Percentiles rank a stretch among this genome's conserved stretches.
phyloP scores from a whole-genome alignment of 2,329 filamentous ascomycete species.

The Alternaria sp. region DNA sequence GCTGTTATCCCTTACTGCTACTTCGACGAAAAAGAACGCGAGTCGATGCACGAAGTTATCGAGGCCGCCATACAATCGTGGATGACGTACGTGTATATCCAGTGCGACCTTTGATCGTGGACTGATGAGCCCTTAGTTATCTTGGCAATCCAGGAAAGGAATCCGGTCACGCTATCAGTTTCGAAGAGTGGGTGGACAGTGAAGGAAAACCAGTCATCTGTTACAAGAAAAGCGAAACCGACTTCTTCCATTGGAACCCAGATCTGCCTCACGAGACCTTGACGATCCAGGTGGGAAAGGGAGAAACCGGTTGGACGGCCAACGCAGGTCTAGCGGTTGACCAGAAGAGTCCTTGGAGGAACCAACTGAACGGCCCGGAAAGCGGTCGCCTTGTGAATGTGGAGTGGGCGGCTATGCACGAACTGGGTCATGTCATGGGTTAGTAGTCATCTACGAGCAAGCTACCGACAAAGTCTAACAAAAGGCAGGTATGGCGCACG shows the following conservation, averaged over 20 bases:
- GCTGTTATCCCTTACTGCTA: slow-evolving; percentile 5
- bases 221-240: background rate
- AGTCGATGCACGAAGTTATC: background rate
- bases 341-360: background rate
- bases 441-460: background rate
- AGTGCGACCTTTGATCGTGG: too few relatives aligned
- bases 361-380: background rate
- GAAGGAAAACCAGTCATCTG: background rate
- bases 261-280: background rate
- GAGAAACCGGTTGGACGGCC: background rate
- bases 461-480: background rate
- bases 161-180: slow-evolving; percentile 1
- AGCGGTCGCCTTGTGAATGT: background rate
- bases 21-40: background rate
- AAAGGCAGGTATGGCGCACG: slow-evolving; percentile 7
- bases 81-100: background rate
- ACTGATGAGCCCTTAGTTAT: background rate
- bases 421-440: slow-evolving; percentile 2
- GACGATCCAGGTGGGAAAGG: background rate
- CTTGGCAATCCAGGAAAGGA: background rate
- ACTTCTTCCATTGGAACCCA: background rate
- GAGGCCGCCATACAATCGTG: background rate
- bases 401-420: background rate
- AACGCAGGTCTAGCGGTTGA: background rate
- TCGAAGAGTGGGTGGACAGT: background rate